These are phyloP conservation scores for Dillenia suffruticosa DNA, from an alignment of 164 flowering plant genomes.

Conservation along the genomic window DNA sequence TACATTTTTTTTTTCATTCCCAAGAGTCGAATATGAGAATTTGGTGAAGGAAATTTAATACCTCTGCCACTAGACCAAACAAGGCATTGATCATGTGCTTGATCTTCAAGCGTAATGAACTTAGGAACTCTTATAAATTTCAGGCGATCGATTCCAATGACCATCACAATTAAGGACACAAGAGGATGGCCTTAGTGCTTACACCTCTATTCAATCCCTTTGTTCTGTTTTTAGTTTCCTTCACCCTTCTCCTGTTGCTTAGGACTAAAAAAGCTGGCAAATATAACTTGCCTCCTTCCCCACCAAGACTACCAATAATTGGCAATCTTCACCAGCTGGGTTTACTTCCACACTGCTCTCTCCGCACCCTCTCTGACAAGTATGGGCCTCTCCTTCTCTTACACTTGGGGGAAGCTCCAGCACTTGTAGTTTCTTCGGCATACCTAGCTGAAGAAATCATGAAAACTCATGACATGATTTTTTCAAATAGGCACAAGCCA, in stretches of 20 bases:
- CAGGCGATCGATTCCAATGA: too few species aligned
- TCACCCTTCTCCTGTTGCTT: not conserved
- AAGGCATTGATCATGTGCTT: too few species aligned
- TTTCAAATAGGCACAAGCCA: constrained; percentile 1
- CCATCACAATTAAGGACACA: too few species aligned
- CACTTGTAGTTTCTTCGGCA: constrained; percentile 3
- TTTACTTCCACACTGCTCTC: constrained; percentile 14
- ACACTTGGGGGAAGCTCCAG: constrained; percentile 6
- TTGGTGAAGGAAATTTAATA: too few species aligned
- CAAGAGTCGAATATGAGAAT: too few species aligned
- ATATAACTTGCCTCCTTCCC: constrained; percentile 4
- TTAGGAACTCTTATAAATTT: too few species aligned
- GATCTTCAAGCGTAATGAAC: too few species aligned
- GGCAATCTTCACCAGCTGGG: constrained; percentile 25
- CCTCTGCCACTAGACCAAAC: too few species aligned
- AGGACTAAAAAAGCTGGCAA: not conserved
- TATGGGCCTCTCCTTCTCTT: constrained; percentile 15
- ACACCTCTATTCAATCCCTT: too few species aligned
- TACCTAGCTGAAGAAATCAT: constrained; percentile 6
- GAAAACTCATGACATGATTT: constrained; percentile 9
- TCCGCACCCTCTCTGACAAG: constrained; percentile 6
- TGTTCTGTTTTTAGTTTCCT: not conserved
- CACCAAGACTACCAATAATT: constrained; percentile 5
- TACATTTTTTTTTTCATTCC: too few species aligned
- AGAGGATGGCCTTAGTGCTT: too few species aligned